phyloP scores from a whole-genome alignment of 164 flowering plant genomes.

The Buxus sempervirens region DNA sequence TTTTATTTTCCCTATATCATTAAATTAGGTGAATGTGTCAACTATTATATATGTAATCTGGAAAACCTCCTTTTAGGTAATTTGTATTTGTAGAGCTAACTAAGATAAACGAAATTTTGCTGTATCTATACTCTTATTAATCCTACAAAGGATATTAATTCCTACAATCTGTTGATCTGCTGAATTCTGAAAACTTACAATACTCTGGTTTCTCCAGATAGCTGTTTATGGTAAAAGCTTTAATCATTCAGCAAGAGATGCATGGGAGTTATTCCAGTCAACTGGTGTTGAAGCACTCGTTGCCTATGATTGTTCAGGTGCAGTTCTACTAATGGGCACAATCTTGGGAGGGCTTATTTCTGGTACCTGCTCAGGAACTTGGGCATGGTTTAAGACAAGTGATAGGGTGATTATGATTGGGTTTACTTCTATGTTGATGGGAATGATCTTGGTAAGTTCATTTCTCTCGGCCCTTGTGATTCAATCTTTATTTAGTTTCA shows the following conservation, averaged over 20 bases:
- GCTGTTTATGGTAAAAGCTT: slow-evolving; percentile 94
- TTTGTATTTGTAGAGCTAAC: too few relatives aligned
- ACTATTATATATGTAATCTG: too few relatives aligned
- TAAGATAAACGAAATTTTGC: too few relatives aligned
- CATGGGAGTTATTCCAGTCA: slow-evolving; percentile 98
- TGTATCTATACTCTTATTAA: too few relatives aligned
- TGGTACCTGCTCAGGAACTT: slow-evolving; percentile 81
- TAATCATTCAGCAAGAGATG: slow-evolving; percentile 96
- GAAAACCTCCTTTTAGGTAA: too few relatives aligned
- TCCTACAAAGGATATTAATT: too few relatives aligned
- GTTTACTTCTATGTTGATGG: slow-evolving; percentile 89
- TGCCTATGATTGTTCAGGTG: slow-evolving; percentile 99
- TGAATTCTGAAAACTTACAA: neutral
- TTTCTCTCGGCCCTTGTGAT: too few relatives aligned
- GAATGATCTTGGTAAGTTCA: slow-evolving; percentile 83
- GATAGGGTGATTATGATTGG: slow-evolving; percentile 83
- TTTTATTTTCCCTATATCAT: too few relatives aligned
- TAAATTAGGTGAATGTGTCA: too few relatives aligned
- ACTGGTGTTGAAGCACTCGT: slow-evolving; percentile 99
- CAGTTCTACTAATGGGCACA: slow-evolving; percentile 93
- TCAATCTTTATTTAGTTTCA: too few relatives aligned
- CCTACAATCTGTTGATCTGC: too few relatives aligned
- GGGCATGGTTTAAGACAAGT: slow-evolving; percentile 61
- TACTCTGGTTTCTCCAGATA: slow-evolving; percentile 49
- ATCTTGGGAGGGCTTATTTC: slow-evolving; percentile 84